phyloP scores from a whole-genome alignment of 345 rosid species.

The Moringa oleifera region DNA sequence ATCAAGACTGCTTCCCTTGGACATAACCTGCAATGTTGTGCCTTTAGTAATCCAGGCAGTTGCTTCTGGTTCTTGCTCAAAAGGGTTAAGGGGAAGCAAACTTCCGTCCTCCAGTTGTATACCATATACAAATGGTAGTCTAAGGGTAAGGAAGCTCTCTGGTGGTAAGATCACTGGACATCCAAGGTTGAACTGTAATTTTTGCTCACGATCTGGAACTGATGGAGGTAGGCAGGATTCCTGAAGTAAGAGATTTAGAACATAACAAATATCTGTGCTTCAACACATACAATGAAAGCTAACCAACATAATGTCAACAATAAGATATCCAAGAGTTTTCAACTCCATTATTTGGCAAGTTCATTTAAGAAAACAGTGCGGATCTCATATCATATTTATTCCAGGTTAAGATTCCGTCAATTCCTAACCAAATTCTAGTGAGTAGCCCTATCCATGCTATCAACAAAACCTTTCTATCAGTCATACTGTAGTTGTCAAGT shows the following conservation, averaged over 20 bases:
- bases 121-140: constrained; percentile 81
- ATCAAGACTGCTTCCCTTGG: constrained; percentile 38
- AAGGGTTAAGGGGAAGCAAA: constrained; percentile 51
- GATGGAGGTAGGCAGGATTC: constrained; percentile 57
- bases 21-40: constrained; percentile 52
- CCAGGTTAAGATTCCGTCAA: background rate
- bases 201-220: constrained; percentile 39
- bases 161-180: constrained; percentile 70
- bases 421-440: background rate
- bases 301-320: background rate
- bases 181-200: constrained; percentile 60
- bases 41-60: constrained; percentile 76
- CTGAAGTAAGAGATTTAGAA: constrained; percentile 27
- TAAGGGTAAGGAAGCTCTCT: constrained; percentile 68
- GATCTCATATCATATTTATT: too few relatives aligned
- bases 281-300: background rate
- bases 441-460: background rate
- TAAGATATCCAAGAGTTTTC: background rate
- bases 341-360: background rate
- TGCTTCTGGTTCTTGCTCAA: constrained; percentile 58
- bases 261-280: background rate
- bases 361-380: background rate
- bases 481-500: background rate
- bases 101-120: constrained; percentile 48
- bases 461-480: background rate